Evolutionary conservation across 2,329 filamentous ascomycete genomes (phyloP), one percentile per base, ranked within the genome.

Genomic region (Penicillium sp.): DNA sequence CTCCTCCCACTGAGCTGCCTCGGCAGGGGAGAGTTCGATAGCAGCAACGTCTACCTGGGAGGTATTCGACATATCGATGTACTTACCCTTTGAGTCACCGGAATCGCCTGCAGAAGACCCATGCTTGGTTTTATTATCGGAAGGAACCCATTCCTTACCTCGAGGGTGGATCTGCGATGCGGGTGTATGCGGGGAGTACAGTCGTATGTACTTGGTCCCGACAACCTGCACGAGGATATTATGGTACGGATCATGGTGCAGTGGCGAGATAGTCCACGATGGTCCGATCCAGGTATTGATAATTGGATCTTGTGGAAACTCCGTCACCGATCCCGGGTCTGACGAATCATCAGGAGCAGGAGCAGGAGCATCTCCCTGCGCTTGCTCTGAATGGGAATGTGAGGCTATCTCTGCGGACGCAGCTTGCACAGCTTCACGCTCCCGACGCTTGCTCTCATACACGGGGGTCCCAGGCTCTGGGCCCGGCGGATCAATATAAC

Each of bases 261-360:
- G 78, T 1, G 94, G 94, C 1, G 91, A 96, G 57, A 96, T 92
- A 0, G 94, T 97, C 43, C 85, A 86, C 0, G 85, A 78, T 0
- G 94, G 94, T 0, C 94, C 94, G 57, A 97, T 88, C 94, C 94
- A 99, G 7, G 90, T 91, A 71, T 97, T 96, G 15, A 95, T 79
- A 36, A 89, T 77, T 0, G 90, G 90, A 18, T 84, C 80, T 6
- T 42, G 54, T 0, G 65, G 59, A 33, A 66, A 39, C 7, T 41
- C 54, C 21, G 60, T 36, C 7, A 40, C 20, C 7, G 52, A 54
- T 24, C 58, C 56, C 7, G 37, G 21, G 12, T 60, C 53, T n/a
- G 51, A 57, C 1, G 13, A 7, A n/a, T 42, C 36, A 0, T 63
- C 46, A 18, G 44, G 30, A 2, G 39, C 39, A 8, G 17, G 9